A percentile compares a stretch with the other conserved stretches of the same genome.
Evolutionary conservation across 208 protist genomes (phyloP).

Genomic region (Novymonas esmeraldas): DNA sequence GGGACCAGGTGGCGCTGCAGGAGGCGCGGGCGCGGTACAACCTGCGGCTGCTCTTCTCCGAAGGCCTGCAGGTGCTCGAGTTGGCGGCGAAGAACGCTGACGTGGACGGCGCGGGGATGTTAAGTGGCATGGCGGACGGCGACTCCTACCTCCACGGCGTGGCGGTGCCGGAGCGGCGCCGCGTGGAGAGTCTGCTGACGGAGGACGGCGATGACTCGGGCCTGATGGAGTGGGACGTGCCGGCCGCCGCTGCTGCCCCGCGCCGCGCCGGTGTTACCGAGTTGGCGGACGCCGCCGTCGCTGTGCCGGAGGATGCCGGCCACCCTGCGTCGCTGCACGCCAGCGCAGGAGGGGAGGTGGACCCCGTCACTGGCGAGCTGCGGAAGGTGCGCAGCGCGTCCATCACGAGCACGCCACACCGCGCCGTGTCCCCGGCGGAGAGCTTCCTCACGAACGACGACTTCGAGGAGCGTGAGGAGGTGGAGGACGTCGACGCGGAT

Average conservation of each 20-base stretch:
- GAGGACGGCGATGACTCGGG: background rate
- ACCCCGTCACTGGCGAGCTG: slow-evolving; percentile 8
- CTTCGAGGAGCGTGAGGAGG: slow-evolving; percentile 32
- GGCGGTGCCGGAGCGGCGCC: slow-evolving; percentile 6
- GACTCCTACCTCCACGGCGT: slow-evolving; percentile 16
- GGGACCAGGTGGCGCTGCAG: slow-evolving; percentile 64
- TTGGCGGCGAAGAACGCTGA: slow-evolving; percentile 53
- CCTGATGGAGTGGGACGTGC: background rate
- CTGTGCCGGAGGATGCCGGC: slow-evolving; percentile 12
- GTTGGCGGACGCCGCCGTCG: background rate
- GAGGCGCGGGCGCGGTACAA: slow-evolving; percentile 75
- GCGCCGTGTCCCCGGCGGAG: slow-evolving; percentile 14
- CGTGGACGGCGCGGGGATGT: slow-evolving; percentile 35
- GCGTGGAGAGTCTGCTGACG: slow-evolving; percentile 25
- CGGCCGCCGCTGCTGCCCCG: background rate
- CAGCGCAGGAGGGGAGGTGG: slow-evolving; percentile 1
- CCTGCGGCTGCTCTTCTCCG: slow-evolving; percentile 48
- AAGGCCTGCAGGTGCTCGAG: slow-evolving; percentile 42
- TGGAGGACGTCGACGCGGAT: too few relatives aligned
- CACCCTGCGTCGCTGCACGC: background rate
- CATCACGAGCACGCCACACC: slow-evolving; percentile 32
- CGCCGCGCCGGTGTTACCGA: slow-evolving; percentile 4
- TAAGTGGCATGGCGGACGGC: slow-evolving; percentile 15
- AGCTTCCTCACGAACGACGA: slow-evolving; percentile 35
- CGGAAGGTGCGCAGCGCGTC: slow-evolving; percentile 30